Evolutionary conservation across 176 grass and related monocot species (phyloP).

Genomic region (Oryza australiensis): DNA sequence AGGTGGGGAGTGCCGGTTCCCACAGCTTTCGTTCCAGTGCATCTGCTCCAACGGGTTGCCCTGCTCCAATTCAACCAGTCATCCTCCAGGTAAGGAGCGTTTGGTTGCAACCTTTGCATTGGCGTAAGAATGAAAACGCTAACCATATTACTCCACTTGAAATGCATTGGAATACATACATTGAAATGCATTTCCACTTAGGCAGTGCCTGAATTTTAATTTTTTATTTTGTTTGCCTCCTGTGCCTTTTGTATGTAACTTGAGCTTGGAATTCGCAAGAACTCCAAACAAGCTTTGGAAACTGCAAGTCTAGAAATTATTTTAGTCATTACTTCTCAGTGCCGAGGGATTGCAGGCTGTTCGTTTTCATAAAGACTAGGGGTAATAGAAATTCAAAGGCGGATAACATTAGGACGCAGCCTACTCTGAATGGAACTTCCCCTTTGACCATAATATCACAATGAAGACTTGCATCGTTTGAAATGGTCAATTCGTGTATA

Average conservation of each 20-base stretch:
- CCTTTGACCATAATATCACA: not conserved
- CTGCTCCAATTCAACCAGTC: not conserved
- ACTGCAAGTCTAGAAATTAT: too few species aligned
- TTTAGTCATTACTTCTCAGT: too few species aligned
- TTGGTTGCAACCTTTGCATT: not conserved
- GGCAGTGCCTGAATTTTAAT: not conserved
- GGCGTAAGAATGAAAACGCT: not conserved
- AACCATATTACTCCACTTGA: too few species aligned
- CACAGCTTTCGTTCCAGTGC: constrained; percentile 25
- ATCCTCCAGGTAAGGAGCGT: not conserved
- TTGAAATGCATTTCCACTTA: not conserved
- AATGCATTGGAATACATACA: too few species aligned
- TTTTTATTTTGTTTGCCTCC: too few species aligned
- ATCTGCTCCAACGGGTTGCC: constrained; percentile 32
- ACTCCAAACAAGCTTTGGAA: too few species aligned
- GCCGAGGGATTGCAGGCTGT: not conserved
- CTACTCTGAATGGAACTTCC: not conserved
- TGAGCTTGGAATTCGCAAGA: too few species aligned
- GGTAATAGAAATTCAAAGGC: not conserved
- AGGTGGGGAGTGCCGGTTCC: constrained; percentile 53
- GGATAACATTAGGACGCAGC: not conserved
- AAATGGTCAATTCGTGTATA: constrained; percentile 4
- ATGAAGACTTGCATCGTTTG: not conserved
- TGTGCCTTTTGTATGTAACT: not conserved
- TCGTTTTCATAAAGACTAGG: not conserved